Evolutionary conservation across 805 yeast genomes (phyloP), one percentile per base, ranked within the genome.

Genomic region (Saccharomycopsis malanga): DNA sequence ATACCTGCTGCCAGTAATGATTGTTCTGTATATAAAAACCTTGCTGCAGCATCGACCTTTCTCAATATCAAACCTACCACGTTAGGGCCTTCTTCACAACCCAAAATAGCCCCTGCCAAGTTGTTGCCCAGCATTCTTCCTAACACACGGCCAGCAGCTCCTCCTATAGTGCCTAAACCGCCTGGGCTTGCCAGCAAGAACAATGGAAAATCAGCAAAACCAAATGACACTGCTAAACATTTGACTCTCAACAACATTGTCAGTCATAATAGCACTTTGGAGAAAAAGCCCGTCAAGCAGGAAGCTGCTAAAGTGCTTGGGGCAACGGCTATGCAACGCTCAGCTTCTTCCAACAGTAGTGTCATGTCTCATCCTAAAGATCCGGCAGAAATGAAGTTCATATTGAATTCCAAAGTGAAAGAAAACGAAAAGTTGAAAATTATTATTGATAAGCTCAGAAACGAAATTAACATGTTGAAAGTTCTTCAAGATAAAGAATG

Each of bases 401-500:
- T 46, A 7, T 22, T 49, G 5, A 34, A 23, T n/a, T 41, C 50
- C 17, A 49, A 49, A 38, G 50, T 46, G 9, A 45, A 50, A 41
- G 54, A 50, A 21, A 50, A 50, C 30, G 52, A 50, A 39, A 50
- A 50, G 29, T 37, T 50, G 25, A 50, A 39, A 38, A n/a, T 50
- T 12, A 50, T 50, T 21, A 50, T 50, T 21, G 54, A 50, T 12
- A 49, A 50, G 30, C 35, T 50, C 3, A 23, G 54, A 22, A 48
- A 36, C 21, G 54, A 50, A 32, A 50, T 50, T 37, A 34, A 39
- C 15, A 10, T 44, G 4, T 23, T 48, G 7, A 48, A 35, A 38
- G 27, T 32, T 14, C 10, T 45, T 18, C 48, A 45, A 12, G 48
- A 39, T 24, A 35, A 20, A 22, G 17, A 9, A 14, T 5, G 17